Evolutionary conservation across 83 land plant genomes (phyloP), one percentile per base, ranked within the genome.

Genomic region (Larix sibirica): DNA sequence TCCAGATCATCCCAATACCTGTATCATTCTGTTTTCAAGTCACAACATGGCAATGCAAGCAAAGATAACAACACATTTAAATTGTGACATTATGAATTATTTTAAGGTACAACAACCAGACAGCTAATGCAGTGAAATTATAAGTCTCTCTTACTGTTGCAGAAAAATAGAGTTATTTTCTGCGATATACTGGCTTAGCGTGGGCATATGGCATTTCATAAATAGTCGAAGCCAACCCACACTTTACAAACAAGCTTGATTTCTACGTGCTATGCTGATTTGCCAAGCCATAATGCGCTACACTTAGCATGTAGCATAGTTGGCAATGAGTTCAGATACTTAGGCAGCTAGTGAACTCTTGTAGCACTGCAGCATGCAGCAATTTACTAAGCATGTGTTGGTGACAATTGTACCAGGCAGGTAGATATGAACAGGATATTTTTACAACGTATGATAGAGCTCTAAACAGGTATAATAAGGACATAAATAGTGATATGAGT

Each of bases 161-260:
- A 44, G 77, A 42, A 74, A 21, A 36, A 36, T 21, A 18, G 21
- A 70, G 47, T 70, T 70, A 54, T 12, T 70, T 70, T 70, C 36
- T 28, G 40, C 47, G 44, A 44, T 74, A 13, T 44, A 44, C 21
- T 40, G 21, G 77, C 58, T 24, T 44, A 13, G 47, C 54, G 44
- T 44, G 31, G 56, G 77, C 26, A 74, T 74, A n/a, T 74, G 58
- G 77, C 77, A 74, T n/a, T 74, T 20, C 77, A 74, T 74, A 21
- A n/a, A 40, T 23, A 36, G 77, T 74, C 58, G 47, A 74, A n/a
- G 10, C 26, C 58, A 74, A 47, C 56, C 56, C 23, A 23, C 54
- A 47, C 77, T 74, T 74, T 44, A 10, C 26, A 44, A 74, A n/a
- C 77, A 74, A 44, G 47, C 21, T 54, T 44, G 47, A 74, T 44